Evolutionary conservation across 345 rosid species (phyloP).

Genomic region (Aurinia saxatilis): DNA sequence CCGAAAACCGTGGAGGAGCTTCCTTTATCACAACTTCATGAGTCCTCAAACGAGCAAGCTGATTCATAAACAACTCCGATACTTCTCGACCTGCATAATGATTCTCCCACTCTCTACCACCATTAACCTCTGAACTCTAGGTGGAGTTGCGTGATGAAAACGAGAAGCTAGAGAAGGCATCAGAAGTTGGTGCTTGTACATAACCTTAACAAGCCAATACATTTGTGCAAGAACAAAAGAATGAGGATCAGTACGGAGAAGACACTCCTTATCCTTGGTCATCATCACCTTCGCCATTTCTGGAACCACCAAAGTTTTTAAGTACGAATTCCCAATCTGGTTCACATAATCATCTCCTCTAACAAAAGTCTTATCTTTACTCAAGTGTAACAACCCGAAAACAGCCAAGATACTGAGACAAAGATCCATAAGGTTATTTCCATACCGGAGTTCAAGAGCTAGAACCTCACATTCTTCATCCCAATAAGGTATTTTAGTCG

Average conservation of each 20-base stretch:
- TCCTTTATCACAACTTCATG: not conserved
- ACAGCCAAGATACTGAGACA: not conserved
- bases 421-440: not conserved
- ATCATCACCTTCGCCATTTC: too few relatives aligned
- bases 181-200: not conserved
- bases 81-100: not conserved
- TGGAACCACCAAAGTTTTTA: not conserved
- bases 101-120: slow-evolving; percentile 8
- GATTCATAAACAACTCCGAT: too few relatives aligned
- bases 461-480: not conserved
- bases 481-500: not conserved
- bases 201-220: too few relatives aligned
- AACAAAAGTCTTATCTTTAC: not conserved
- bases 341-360: not conserved
- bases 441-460: not conserved
- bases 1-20: not conserved
- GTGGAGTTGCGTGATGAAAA: not conserved
- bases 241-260: slow-evolving; percentile 4
- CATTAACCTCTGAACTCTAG: not conserved
- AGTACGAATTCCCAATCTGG: not conserved
- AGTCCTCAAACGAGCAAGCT: not conserved
- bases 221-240: too few relatives aligned
- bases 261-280: slow-evolving; percentile 4
- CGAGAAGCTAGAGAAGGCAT: not conserved
- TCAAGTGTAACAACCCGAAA: slow-evolving; percentile 2